phyloP scores from a whole-genome alignment of 352 stramenopile species.

The Phytophthora nicotianae region DNA sequence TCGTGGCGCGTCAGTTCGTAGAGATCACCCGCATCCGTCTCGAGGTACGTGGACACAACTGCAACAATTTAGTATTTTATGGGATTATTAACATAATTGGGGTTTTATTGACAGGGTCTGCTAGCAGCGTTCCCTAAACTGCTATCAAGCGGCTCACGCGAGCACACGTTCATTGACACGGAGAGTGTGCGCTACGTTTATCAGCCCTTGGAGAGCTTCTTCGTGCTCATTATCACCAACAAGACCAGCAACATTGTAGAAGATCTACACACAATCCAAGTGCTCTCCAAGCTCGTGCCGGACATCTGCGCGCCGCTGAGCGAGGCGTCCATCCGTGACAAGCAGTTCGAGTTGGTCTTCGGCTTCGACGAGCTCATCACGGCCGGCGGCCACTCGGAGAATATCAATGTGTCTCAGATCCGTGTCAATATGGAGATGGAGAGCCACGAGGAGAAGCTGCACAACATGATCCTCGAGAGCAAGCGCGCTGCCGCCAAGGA shows the following conservation, averaged over 20 bases:
- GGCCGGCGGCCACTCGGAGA: conserved; percentile 97
- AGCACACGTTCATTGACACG: conserved; percentile 99
- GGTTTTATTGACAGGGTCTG: conserved; percentile 76
- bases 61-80: background rate
- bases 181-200: conserved; percentile 99
- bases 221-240: conserved; percentile 99
- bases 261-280: conserved; percentile 97
- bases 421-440: conserved; percentile 99
- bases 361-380: conserved; percentile 99
- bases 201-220: conserved; percentile 98
- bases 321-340: conserved; percentile 95
- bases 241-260: conserved; percentile 99
- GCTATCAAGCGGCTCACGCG: conserved; percentile 90
- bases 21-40: conserved; percentile 99
- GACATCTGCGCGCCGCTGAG: conserved; percentile 94
- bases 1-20: conserved; percentile 98
- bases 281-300: conserved; percentile 97
- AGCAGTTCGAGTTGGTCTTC: conserved; percentile 99
- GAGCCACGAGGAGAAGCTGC: conserved; percentile 98
- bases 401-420: conserved; percentile 93
- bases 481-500: conserved; percentile 92
- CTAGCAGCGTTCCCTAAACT: conserved; percentile 99
- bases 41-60: conserved; percentile 67
- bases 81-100: background rate
- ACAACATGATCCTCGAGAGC: conserved; percentile 97